Conservation (phyloP, 352 stramenopile species). For the Phytophthora capsici region DNA sequence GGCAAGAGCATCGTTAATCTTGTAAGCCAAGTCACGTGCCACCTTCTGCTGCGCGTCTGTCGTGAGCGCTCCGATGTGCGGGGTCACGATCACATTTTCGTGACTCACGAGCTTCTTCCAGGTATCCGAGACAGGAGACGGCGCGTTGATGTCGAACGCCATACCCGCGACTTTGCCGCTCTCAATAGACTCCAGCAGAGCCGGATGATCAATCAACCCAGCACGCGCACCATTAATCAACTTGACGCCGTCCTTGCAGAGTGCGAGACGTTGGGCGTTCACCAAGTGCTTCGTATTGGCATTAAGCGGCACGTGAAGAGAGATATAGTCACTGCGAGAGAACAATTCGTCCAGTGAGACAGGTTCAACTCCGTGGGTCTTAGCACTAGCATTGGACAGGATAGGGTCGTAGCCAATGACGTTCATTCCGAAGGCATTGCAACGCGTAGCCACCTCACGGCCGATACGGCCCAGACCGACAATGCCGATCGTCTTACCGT, state of each 20-base stretch:
- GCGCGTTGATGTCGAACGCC: constrained; percentile 78
- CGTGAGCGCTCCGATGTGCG: constrained; percentile 95
- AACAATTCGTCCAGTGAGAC: constrained; percentile 90
- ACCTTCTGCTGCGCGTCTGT: constrained; percentile 95
- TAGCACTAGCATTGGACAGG: constrained; percentile 87
- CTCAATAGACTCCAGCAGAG: constrained; percentile 89
- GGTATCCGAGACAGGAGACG: constrained; percentile 47
- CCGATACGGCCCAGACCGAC: constrained; percentile 96
- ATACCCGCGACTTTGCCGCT: constrained; percentile 78
- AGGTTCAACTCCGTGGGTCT: constrained; percentile 81
- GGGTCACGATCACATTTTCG: constrained; percentile 92
- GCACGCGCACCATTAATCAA: constrained; percentile 95
- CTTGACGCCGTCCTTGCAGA: constrained; percentile 93
- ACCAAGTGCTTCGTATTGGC: constrained; percentile 94
- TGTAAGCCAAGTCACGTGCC: constrained; percentile 89
- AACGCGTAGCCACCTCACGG: constrained; percentile 92
- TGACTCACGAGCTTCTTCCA: constrained; percentile 88
- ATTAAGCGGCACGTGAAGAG: constrained; percentile 96
- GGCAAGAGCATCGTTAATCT: constrained; percentile 93
- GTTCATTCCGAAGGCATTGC: constrained; percentile 94
- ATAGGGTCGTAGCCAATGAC: constrained; percentile 94
- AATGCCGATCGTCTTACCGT: constrained; percentile 72
- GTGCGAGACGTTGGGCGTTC: constrained; percentile 71
- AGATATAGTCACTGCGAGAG: constrained; percentile 95
- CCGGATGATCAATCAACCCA: constrained; percentile 93